Evolutionary conservation across 2,329 filamentous ascomycete genomes (phyloP), one percentile per base, ranked within the genome.

Genomic region (Phialemonium atrogriseum): DNA sequence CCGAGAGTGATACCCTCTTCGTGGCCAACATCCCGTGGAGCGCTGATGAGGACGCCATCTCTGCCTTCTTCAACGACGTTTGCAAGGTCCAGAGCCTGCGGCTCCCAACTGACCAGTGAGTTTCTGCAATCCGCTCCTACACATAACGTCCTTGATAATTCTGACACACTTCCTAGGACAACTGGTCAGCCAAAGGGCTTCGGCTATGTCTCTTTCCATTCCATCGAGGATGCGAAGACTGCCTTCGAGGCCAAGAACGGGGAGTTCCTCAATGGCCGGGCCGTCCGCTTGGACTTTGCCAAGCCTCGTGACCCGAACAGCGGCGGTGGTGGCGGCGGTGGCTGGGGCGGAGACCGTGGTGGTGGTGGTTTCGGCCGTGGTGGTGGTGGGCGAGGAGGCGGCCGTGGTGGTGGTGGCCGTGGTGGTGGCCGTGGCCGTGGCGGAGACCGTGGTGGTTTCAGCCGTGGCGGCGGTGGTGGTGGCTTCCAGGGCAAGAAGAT

Each of bases 1-100:
- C 83, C 41, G 80, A 84, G 55, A 84, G 78, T 55, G 82, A 88
- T 45, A 95, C 88, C 24, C 73, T 95, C 38, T 95, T 91, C 62
- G 77, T 94, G 44, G 88, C 87, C 50, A 95, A 95, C 70, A 66
- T 95, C 45, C 79, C 84, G 30, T 95, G 93, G 63, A 77, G 84
- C 43, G 77, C 80, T 49, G 77, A 81, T 50, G 83, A 93, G 65
- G 81, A 88, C 34, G 62, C 68, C 43, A 70, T 95, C 46, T 70
- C 69, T 40, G 74, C 80, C 47, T 77, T 82, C 56, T 94, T 94
- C 67, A 65, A 66, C 48, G 72, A 81, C 46, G 71, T 79, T 47
- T 76, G 77, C 44, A 70, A 67, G 53, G 76, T 91, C 54, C 74
- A 80, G 51, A 83, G 82, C 54, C 77, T 94, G 49, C 83, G 87